phyloP scores from a whole-genome alignment of 495 filamentous ascomycete genomes.

The Massariosphaeria phaeospora region DNA sequence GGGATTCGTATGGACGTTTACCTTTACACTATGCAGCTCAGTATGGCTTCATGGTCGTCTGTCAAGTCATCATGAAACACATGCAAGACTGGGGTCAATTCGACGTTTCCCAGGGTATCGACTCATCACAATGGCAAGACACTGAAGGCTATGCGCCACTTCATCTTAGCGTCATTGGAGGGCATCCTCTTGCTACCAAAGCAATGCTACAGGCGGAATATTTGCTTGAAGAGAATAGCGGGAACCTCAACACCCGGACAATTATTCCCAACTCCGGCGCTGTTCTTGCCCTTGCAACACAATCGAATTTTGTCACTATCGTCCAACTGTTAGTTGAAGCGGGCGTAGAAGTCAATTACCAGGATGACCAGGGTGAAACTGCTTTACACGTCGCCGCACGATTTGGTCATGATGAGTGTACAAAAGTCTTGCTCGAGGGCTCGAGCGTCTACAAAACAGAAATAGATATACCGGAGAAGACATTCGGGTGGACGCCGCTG shows the following conservation, averaged over 20 bases:
- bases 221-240: constrained; percentile 55
- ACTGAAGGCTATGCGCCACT: constrained; percentile 85
- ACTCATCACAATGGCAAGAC: constrained; percentile 83
- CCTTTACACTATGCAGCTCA: constrained; percentile 94
- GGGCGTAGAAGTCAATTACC: constrained; percentile 89
- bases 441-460: constrained; percentile 64
- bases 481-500: constrained; percentile 88
- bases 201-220: constrained; percentile 74
- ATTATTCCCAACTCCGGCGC: constrained; percentile 78
- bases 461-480: constrained; percentile 72
- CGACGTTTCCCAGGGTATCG: constrained; percentile 75
- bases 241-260: constrained; percentile 59
- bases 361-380: constrained; percentile 88
- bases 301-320: constrained; percentile 74
- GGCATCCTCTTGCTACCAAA: constrained; percentile 79
- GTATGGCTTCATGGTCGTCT: constrained; percentile 84
- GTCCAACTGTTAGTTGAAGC: constrained; percentile 84
- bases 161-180: constrained; percentile 87
- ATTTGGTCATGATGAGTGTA: constrained; percentile 78
- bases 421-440: constrained; percentile 65
- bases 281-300: constrained; percentile 81
- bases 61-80: constrained; percentile 77
- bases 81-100: constrained; percentile 89
- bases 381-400: constrained; percentile 88
- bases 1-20: constrained; percentile 75